Evolutionary conservation across 2,329 filamentous ascomycete species (phyloP).

Genomic region (Aspergillus transmontanensis): DNA sequence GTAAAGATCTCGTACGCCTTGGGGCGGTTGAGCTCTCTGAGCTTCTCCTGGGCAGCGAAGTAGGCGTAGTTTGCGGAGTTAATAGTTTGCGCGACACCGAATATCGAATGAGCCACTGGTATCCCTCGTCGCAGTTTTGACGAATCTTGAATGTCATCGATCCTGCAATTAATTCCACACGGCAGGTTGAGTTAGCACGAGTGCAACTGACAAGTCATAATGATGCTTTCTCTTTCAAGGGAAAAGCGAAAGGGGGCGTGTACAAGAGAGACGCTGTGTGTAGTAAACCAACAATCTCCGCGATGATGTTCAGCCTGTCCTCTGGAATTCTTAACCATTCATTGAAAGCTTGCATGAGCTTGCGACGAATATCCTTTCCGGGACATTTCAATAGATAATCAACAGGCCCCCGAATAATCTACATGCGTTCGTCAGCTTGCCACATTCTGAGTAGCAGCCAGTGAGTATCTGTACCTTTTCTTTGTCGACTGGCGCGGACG

Average conservation of each 20-base stretch:
- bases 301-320: constrained; percentile 42
- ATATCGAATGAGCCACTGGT: constrained; percentile 52
- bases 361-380: constrained; percentile 46
- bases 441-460: fast-evolving
- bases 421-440: background rate
- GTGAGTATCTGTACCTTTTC: background rate
- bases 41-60: constrained; percentile 37
- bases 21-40: constrained; percentile 4
- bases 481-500: background rate
- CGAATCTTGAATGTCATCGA: constrained; percentile 54
- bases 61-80: constrained; percentile 50
- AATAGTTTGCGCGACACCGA: constrained; percentile 52
- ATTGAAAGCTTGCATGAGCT: constrained; percentile 48
- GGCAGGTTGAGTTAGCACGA: background rate
- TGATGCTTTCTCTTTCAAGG: no score
- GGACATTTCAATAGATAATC: constrained; percentile 21
- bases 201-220: background rate
- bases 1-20: constrained; percentile 35
- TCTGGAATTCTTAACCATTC: constrained; percentile 46
- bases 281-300: constrained; percentile 43
- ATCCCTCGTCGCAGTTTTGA: constrained; percentile 49
- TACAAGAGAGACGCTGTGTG: constrained; percentile 48
- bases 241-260: background rate
- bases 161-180: constrained; percentile 23
- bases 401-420: background rate